Evolutionary conservation across 1,284 basidiomycete genomes (phyloP), one percentile per base, ranked within the genome.

Genomic region (Tilletia indica): DNA sequence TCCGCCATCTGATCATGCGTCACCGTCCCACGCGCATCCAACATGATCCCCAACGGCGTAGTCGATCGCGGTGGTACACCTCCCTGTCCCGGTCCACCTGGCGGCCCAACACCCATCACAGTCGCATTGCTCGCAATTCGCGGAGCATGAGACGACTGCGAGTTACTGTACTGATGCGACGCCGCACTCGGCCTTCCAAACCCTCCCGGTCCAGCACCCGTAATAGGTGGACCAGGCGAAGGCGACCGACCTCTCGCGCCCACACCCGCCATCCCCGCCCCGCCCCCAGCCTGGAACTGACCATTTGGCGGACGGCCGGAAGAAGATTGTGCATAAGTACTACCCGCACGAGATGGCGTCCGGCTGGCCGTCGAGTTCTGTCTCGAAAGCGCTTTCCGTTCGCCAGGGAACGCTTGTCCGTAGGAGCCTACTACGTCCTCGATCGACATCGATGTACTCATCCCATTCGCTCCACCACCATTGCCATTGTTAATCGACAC

Each of bases 351-450:
- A 64, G 48, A 51, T 21, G 21, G 3, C 25, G 38, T 74, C 75
- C 3, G 80, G 78, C 31, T 61, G 6, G 80, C 76, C 16, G 73
- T 71, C 61, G 80, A 81, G 68, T 80, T 80, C 68, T 81, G 80
- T 4, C 80, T 70, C 19, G 78, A 80, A 1, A 82, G 72, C n/a
- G 76, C 71, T 68, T 76, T 77, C 21, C 90, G 87, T 84, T 97
- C 94, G 2, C 93, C 93, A 1, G 94, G 94, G 84, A 97, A 89
- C 0, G 91, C 90, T 80, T 94, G 93, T 19, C 90, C 89, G 80
- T 97, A 97, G 75, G 90, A 88, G 4, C 87, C 87, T 9, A 94
- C 84, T 1, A 94, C 90, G n/a, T 91, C 89, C 77, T 92, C 91
- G 4, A 89, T 87, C 0, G 89, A 87, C 6, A 89, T 42, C 21